Evolutionary conservation across 768 basidiomycete genomes (phyloP).

Genomic region (Boletus reticuloceps): DNA sequence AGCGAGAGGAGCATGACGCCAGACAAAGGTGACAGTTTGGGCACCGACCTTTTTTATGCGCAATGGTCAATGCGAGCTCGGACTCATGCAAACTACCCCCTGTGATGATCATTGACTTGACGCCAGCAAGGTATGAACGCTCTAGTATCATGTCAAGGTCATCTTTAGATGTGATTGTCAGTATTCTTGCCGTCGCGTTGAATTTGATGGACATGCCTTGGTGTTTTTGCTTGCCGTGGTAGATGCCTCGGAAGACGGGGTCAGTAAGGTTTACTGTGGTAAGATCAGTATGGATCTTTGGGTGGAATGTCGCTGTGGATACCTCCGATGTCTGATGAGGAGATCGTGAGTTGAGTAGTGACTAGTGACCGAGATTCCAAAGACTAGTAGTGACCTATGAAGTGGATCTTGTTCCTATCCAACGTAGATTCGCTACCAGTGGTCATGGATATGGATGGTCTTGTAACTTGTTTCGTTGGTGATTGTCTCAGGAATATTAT

Average conservation of each 20-base stretch:
- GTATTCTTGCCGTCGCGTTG: background rate
- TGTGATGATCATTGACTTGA: constrained; percentile 73
- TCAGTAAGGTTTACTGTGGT: constrained; percentile 52
- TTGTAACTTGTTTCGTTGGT: too few species aligned
- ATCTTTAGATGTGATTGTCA: constrained; percentile 36
- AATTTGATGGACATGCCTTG: constrained; percentile 34
- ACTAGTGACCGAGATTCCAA: too few species aligned
- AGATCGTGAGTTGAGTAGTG: background rate
- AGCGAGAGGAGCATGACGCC: background rate
- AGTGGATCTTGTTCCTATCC: constrained; percentile 18
- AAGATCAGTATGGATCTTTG: background rate
- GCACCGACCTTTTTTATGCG: constrained; percentile 48
- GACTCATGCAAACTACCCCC: constrained; percentile 71
- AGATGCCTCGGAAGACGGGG: constrained; percentile 51
- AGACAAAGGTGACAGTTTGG: background rate
- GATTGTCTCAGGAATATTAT: background rate
- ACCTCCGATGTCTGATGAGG: constrained; percentile 40
- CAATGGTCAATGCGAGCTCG: constrained; percentile 55
- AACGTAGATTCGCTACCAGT: background rate
- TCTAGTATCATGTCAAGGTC: constrained; percentile 59
- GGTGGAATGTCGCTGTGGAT: background rate
- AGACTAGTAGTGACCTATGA: constrained; percentile 32
- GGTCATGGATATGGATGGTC: too few species aligned
- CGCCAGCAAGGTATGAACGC: constrained; percentile 56
- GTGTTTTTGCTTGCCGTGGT: constrained; percentile 50